phyloP scores from a whole-genome alignment of 2,329 filamentous ascomycete genomes.

The Verticillium nubilum region DNA sequence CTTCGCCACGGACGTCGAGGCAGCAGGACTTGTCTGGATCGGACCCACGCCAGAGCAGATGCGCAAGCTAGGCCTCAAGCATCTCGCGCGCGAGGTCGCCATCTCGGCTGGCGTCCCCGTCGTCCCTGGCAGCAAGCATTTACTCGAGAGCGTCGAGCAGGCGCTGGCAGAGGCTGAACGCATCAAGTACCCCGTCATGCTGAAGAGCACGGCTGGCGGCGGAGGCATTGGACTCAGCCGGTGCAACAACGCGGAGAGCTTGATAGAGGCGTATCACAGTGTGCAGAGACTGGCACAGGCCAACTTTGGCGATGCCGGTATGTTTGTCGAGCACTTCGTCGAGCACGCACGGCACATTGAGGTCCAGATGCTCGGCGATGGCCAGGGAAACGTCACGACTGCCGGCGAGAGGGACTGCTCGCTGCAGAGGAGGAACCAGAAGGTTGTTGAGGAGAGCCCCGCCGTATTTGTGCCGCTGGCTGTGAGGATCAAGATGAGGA shows the following conservation, averaged over 20 bases:
- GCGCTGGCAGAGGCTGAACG: constrained; percentile 18
- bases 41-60: constrained; percentile 48
- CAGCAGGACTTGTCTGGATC: constrained; percentile 52
- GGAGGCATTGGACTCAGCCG: constrained; percentile 38
- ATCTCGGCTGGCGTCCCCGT: constrained; percentile 21
- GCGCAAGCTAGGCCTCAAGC: constrained; percentile 30
- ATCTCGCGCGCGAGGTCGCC: constrained; percentile 28
- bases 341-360: constrained; percentile 39
- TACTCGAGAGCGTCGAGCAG: constrained; percentile 21
- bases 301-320: constrained; percentile 33
- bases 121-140: constrained; percentile 24
- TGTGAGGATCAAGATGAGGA: constrained; percentile 26
- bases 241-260: constrained; percentile 21
- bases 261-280: constrained; percentile 26
- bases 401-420: constrained; percentile 45
- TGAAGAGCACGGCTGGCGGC: constrained; percentile 42
- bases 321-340: constrained; percentile 37
- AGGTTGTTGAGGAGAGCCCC: constrained; percentile 43
- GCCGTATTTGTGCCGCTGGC: constrained; percentile 24
- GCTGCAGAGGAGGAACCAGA: constrained; percentile 44
- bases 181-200: constrained; percentile 35
- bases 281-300: constrained; percentile 32
- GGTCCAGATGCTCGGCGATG: constrained; percentile 43
- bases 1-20: constrained; percentile 48
- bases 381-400: constrained; percentile 30